phyloP scores from a whole-genome alignment of 768 basidiomycete genomes.

The Termitomyces sp. region DNA sequence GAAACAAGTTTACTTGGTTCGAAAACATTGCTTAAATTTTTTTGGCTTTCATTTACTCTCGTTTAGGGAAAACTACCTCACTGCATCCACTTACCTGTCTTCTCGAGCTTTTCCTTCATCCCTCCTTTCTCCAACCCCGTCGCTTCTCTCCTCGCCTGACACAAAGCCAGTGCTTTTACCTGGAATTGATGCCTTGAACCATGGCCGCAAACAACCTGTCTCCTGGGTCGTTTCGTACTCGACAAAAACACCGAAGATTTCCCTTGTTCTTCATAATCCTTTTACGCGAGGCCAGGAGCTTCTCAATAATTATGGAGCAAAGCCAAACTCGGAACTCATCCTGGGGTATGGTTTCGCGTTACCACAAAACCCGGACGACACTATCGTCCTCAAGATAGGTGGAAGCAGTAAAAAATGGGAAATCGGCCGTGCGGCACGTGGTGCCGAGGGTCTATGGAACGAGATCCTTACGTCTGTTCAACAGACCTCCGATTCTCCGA shows the following conservation, averaged over 20 bases:
- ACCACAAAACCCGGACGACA: constrained; percentile 77
- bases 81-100: constrained; percentile 71
- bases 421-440: constrained; percentile 50
- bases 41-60: constrained; percentile 4
- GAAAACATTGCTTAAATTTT: constrained; percentile 13
- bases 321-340: constrained; percentile 86
- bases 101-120: constrained; percentile 90
- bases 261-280: constrained; percentile 52
- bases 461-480: constrained; percentile 36
- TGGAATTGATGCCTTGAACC: constrained; percentile 83
- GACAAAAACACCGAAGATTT: constrained; percentile 36
- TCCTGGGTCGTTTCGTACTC: constrained; percentile 65
- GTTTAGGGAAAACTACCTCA: constrained; percentile 64
- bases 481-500: constrained; percentile 21
- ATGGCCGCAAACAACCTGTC: constrained; percentile 72
- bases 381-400: constrained; percentile 74
- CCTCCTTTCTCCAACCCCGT: constrained; percentile 54
- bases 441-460: constrained; percentile 57
- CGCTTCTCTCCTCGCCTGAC: constrained; percentile 41
- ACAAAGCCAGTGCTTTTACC: constrained; percentile 81
- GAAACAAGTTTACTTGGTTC: constrained; percentile 61
- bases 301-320: constrained; percentile 90
- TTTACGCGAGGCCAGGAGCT: constrained; percentile 48
- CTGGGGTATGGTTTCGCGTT: constrained; percentile 91
- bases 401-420: constrained; percentile 55